phyloP scores from a whole-genome alignment of 1,284 basidiomycete species.

The Microbotryum lychnidis-dioicae region DNA sequence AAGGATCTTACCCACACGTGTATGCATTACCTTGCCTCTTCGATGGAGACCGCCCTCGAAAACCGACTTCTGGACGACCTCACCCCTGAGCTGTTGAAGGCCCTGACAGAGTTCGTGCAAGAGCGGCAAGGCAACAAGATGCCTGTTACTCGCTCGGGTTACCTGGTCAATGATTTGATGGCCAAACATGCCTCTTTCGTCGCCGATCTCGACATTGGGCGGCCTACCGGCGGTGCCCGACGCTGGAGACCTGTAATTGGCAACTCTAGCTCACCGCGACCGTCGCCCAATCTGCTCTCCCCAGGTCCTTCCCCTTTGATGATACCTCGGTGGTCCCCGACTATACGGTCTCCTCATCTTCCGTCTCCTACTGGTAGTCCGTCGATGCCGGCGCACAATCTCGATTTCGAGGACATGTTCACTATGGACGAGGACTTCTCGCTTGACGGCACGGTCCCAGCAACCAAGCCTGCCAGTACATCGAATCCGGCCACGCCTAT shows the following conservation, averaged over 20 bases:
- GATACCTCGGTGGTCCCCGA: conserved; percentile 30
- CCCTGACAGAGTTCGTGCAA: conserved; percentile 57
- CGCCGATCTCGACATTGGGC: conserved; percentile 69
- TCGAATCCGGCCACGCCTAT: background rate
- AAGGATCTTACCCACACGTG: conserved; percentile 60
- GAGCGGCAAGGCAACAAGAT: conserved; percentile 59
- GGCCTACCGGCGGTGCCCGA: conserved; percentile 49
- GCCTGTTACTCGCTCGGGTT: conserved; percentile 52
- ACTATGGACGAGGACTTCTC: conserved; percentile 42
- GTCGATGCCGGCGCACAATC: conserved; percentile 16
- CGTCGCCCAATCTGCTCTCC: conserved; percentile 45
- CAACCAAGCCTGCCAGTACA: background rate
- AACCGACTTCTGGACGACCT: conserved; percentile 65
- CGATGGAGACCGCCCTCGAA: conserved; percentile 83
- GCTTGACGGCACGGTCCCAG: conserved; percentile 11
- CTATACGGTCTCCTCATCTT: background rate
- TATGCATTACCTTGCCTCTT: conserved; percentile 71
- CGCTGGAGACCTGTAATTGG: conserved; percentile 29
- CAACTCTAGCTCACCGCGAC: conserved; percentile 46
- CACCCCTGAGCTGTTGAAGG: conserved; percentile 56
- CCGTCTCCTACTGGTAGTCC: conserved; percentile 18
- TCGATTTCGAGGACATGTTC: conserved; percentile 41
- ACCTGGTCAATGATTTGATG: conserved; percentile 54
- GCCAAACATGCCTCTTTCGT: conserved; percentile 67
- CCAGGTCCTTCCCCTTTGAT: conserved; percentile 32